These are phyloP conservation scores for Gaultheria prostrata DNA, from an alignment of 148 eudicot genomes.

Conservation along the genomic window DNA sequence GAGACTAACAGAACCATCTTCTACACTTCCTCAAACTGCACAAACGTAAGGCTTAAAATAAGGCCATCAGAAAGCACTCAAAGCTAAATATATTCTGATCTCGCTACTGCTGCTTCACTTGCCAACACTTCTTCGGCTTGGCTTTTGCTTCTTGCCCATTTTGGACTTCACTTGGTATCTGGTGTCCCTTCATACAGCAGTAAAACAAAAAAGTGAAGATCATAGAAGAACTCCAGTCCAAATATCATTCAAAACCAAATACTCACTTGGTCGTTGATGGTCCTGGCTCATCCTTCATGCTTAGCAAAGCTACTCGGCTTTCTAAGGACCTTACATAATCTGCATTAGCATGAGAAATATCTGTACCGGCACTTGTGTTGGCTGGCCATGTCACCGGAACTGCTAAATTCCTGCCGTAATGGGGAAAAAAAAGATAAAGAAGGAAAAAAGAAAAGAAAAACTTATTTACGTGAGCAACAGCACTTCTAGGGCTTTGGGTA, in stretches of 20 bases:
- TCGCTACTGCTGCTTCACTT: background rate
- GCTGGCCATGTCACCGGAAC: background rate
- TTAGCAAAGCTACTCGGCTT: background rate
- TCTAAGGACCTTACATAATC: background rate
- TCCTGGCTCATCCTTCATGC: background rate
- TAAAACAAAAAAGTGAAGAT: background rate
- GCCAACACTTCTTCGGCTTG: background rate
- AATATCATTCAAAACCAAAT: background rate
- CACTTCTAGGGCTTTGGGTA: background rate
- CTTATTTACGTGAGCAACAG: background rate
- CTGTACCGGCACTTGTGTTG: background rate
- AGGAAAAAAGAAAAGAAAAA: background rate
- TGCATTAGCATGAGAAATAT: background rate
- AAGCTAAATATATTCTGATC: background rate
- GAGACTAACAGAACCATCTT: too few relatives aligned
- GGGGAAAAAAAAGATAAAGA: background rate
- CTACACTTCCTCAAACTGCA: too few relatives aligned
- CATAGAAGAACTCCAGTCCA: background rate
- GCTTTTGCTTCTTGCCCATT: background rate
- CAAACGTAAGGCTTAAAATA: too few relatives aligned
- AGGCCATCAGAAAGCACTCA: background rate
- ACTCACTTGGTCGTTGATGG: background rate
- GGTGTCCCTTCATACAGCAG: background rate
- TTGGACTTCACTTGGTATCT: background rate
- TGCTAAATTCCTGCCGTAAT: background rate